A percentile compares a stretch with the other conserved stretches of the same genome.
These are phyloP conservation scores for Brettanomyces bruxellensis DNA, from an alignment of 805 yeast species.

Conservation along the genomic window DNA sequence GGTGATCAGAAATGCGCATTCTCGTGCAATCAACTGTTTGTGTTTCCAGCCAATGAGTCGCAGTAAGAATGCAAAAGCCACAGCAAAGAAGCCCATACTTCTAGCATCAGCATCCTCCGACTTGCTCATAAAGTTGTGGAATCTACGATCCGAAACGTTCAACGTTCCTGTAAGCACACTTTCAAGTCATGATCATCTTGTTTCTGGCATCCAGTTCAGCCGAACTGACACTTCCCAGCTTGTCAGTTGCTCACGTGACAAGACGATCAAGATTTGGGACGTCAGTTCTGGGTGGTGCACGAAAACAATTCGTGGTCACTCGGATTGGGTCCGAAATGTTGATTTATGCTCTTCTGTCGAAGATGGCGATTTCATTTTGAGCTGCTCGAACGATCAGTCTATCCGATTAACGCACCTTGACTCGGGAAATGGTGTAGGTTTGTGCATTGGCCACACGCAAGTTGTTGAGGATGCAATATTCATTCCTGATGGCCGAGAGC, in stretches of 20 bases:
- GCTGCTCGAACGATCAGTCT: constrained; percentile 75
- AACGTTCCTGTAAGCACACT: constrained; percentile 43
- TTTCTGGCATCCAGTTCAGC: constrained; percentile 54
- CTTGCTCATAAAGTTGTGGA: constrained; percentile 62
- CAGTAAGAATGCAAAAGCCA: background rate
- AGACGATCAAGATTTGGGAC: constrained; percentile 57
- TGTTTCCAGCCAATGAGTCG: constrained; percentile 39
- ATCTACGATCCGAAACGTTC: constrained; percentile 24
- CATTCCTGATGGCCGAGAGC: constrained; percentile 35
- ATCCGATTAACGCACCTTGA: constrained; percentile 54
- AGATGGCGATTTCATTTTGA: constrained; percentile 49
- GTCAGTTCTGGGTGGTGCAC: constrained; percentile 57
- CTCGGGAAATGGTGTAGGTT: constrained; percentile 60
- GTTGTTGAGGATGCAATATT: constrained; percentile 70
- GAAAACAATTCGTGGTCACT: constrained; percentile 64
- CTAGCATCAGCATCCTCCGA: constrained; percentile 47
- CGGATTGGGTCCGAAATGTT: constrained; percentile 78
- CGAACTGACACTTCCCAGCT: constrained; percentile 35
- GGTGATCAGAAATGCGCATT: constrained; percentile 60
- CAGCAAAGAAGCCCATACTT: constrained; percentile 6
- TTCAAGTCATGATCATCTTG: constrained; percentile 82
- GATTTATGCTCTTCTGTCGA: constrained; percentile 26
- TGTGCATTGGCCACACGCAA: constrained; percentile 71
- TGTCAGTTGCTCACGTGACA: constrained; percentile 59
- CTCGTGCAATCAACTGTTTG: constrained; percentile 54